Evolutionary conservation across 2,329 filamentous ascomycete genomes (phyloP).

Genomic region (Neospermospora avenae): DNA sequence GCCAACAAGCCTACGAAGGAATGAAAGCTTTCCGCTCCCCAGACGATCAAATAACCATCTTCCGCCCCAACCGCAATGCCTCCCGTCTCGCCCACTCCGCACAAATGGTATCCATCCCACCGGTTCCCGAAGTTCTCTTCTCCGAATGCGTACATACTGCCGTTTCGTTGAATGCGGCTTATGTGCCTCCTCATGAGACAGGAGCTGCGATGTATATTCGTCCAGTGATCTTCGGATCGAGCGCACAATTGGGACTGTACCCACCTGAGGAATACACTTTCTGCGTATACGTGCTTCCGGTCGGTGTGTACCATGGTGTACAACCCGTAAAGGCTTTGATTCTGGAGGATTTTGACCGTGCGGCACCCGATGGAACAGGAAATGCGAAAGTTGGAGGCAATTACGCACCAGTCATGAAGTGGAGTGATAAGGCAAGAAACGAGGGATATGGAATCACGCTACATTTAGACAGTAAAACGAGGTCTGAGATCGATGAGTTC

Average conservation of each 20-base stretch:
- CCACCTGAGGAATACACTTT: conserved; percentile 93
- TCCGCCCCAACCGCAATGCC: conserved; percentile 85
- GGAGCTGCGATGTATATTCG: conserved; percentile 92
- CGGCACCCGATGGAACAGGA: conserved; percentile 87
- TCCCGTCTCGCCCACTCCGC: conserved; percentile 80
- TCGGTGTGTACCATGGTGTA: conserved; percentile 89
- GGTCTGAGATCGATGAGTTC: conserved; percentile 91
- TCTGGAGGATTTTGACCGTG: conserved; percentile 88
- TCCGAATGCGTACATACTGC: conserved; percentile 73
- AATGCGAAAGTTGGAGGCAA: conserved; percentile 95
- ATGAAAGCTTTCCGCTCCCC: conserved; percentile 90
- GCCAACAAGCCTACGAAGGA: conserved; percentile 97
- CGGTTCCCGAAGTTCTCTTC: conserved; percentile 74
- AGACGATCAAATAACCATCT: conserved; percentile 71
- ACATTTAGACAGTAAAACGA: conserved; percentile 81
- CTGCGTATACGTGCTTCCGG: conserved; percentile 84
- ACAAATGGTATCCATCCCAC: conserved; percentile 77
- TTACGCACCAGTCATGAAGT: conserved; percentile 86
- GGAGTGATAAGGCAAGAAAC: conserved; percentile 75
- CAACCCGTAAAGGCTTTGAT: conserved; percentile 85
- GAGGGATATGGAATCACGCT: conserved; percentile 92
- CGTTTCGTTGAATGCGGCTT: conserved; percentile 84
- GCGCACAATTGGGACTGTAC: conserved; percentile 79
- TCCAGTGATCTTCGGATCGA: conserved; percentile 82
- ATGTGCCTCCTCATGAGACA: conserved; percentile 83